Evolutionary conservation across 768 basidiomycete species (phyloP), one percentile per base, ranked within the genome.

Genomic region (Tricholoma sp.): DNA sequence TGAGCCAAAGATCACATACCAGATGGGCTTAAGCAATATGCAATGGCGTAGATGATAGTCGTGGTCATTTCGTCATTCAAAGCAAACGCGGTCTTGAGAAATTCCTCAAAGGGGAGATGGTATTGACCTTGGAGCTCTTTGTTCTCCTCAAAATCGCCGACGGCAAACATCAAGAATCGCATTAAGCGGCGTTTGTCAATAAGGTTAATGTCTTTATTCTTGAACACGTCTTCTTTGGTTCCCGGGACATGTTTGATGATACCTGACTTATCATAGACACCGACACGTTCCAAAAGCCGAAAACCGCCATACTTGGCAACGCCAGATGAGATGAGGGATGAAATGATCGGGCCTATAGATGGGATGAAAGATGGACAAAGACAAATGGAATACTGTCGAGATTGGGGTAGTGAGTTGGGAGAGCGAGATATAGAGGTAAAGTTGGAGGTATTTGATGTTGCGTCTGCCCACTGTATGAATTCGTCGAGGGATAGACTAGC

Each of bases 201-300:
- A 10, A 98, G 77, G 6, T 78, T 78, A 7, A 98, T 81, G 8
- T 77, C 78, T 65, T 84, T 85, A 72, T 83, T 86, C 74, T 89
- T 94, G 81, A 98, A 98, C 3, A 98, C 81, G 57, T 91, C 89
- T 69, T 94, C 94, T 69, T 97, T 98, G 73, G 84, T 91, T 31
- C 86, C 86, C 1, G 96, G 96, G 0, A 98, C 95, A 51, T 71
- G 79, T 63, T 82, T 82, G 54, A 83, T 66, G 53, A 67, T 68
- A 1, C 79, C 73, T 19, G 74, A 71, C 11, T 72, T 58, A 50
- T 82, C 74, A 63, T 84, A 86, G 45, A 92, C 73, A 37, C 77
- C 82, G 16, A 89, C 77, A 21, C 80, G 81, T 59, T 88, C 91
- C 18, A 98, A 74, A 3, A 97, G 78, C 47, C 89, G 85, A 67